Base-by-base conservation (phyloP, 192 early-diverging fungal genomes). In the Coemansia sp. region DNA sequence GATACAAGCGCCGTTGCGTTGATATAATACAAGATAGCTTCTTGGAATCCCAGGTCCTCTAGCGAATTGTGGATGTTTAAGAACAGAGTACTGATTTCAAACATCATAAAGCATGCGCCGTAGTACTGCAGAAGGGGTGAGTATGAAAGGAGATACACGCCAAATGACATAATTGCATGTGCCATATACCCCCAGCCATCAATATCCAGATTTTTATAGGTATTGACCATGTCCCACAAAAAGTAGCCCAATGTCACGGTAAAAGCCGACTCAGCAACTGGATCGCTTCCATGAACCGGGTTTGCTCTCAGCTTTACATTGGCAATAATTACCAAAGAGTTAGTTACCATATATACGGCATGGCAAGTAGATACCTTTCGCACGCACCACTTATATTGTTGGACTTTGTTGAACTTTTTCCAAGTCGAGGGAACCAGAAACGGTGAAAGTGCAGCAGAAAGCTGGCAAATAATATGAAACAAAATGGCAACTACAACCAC, bases 101-200 rank as follows among this genome's bases (percentile, higher is more conserved):
- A 95, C 88, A 98, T 88, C 69, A 98, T 87, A 71, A 95, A 95
- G 45, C 89, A 87, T 4, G 90, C 86, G 19, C 94, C 96, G 69
- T 92, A 98, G 78, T 94, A 94, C 69, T 90, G 88, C 45, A 95
- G 72, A 69, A 94, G 90, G 6, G 96, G 96, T 31, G 87, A 21
- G 24, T 62, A 83, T 19, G 88, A 86, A 45, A 93, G 80, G 17
- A 93, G 65, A 56, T 88, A 95, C 5, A 94, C 93, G 51, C 84
- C 73, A 62, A 94, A 90, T 36, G 91, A 91, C 44, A 85, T 82
- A 16, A 92, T 24, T 8, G 93, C 96, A 67, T 98, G 96, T 16
- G 90, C 69, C 62, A 93, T 91, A 72, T 94, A 94, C 5, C 90
- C 92, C 39, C 89, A 62, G 17, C 92, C 94, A 72, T 88, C 86